These are phyloP conservation scores for Isatis tinctoria DNA, from an alignment of 345 rosid species.

Conservation along the genomic window DNA sequence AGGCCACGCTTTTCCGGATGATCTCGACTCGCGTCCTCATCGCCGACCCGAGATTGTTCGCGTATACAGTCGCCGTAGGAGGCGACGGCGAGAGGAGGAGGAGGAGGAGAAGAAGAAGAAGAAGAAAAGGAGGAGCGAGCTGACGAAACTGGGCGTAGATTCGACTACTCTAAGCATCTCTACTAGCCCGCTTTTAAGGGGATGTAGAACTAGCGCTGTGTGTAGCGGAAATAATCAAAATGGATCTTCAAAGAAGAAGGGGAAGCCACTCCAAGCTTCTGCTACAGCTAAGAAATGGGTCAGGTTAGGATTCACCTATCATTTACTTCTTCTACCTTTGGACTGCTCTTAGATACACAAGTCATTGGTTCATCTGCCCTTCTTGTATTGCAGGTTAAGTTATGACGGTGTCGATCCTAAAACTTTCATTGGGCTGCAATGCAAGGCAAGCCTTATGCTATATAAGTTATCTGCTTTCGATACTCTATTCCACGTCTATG, in stretches of 20 bases:
- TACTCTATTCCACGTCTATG: neutral
- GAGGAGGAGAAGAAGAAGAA: slow-evolving; percentile 32
- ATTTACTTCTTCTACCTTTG: neutral
- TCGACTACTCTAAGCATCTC: slow-evolving; percentile 37
- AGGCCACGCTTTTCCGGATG: neutral
- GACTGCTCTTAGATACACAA: neutral
- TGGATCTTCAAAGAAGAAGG: slow-evolving; percentile 36
- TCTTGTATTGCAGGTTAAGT: slow-evolving; percentile 50
- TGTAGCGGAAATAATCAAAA: slow-evolving; percentile 19
- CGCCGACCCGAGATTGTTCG: slow-evolving; percentile 40
- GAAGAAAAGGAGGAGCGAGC: slow-evolving; percentile 55
- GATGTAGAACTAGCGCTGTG: slow-evolving; percentile 40
- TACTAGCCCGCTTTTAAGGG: slow-evolving; percentile 57
- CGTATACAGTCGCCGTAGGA: slow-evolving; percentile 61
- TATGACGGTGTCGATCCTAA: slow-evolving; percentile 66
- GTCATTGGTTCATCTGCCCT: neutral
- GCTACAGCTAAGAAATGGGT: slow-evolving; percentile 65
- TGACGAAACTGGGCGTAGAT: slow-evolving; percentile 66
- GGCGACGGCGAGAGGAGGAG: slow-evolving; percentile 10
- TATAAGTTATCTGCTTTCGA: neutral
- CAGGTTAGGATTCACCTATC: slow-evolving; percentile 49
- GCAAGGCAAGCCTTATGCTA: slow-evolving; percentile 69
- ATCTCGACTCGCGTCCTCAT: neutral
- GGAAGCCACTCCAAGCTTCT: slow-evolving; percentile 28
- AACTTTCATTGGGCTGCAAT: slow-evolving; percentile 64